A percentile compares a stretch with the other conserved stretches of the same genome.
Evolutionary conservation across 495 filamentous ascomycete genomes (phyloP).

Genomic region (Daldinia concentrica): DNA sequence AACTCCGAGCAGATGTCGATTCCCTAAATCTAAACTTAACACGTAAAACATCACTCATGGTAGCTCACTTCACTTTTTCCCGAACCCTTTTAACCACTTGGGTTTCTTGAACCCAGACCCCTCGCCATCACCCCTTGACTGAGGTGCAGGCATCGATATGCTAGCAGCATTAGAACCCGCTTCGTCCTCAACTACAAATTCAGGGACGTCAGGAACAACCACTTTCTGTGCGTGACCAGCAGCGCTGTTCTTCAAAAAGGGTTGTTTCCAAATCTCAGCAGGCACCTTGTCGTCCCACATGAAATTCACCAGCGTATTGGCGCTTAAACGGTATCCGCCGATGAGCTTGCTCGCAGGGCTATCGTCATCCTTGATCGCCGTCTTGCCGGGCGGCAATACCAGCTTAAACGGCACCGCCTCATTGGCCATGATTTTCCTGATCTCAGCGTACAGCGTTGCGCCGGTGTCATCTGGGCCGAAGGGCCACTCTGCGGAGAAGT

Average conservation of each 20-base stretch:
- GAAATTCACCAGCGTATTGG: constrained; percentile 78
- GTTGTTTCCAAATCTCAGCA: constrained; percentile 55
- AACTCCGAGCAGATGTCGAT: constrained; percentile 31
- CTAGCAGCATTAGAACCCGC: constrained; percentile 40
- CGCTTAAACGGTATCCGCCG: constrained; percentile 71
- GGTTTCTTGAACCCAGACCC: constrained; percentile 62
- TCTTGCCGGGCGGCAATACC: constrained; percentile 50
- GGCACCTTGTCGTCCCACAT: constrained; percentile 72
- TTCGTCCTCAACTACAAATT: constrained; percentile 56
- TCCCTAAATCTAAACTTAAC: background rate
- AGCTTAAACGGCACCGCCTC: constrained; percentile 60
- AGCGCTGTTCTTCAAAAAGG: constrained; percentile 73
- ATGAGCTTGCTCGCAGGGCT: constrained; percentile 67
- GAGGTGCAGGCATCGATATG: constrained; percentile 49
- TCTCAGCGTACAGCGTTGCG: constrained; percentile 71
- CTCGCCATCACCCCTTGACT: constrained; percentile 61
- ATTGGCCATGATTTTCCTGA: constrained; percentile 61
- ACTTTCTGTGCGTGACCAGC: constrained; percentile 73
- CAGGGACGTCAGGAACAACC: constrained; percentile 54
- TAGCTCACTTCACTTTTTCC: constrained; percentile 55
- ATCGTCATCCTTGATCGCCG: constrained; percentile 48
- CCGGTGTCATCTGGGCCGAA: constrained; percentile 72
- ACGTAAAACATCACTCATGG: constrained; percentile 1
- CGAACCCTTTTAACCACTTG: constrained; percentile 76
- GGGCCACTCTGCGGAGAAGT: constrained; percentile 71